These are phyloP conservation scores for Grosmannia serpens DNA, from an alignment of 2,329 filamentous ascomycete genomes.

Conservation along the genomic window DNA sequence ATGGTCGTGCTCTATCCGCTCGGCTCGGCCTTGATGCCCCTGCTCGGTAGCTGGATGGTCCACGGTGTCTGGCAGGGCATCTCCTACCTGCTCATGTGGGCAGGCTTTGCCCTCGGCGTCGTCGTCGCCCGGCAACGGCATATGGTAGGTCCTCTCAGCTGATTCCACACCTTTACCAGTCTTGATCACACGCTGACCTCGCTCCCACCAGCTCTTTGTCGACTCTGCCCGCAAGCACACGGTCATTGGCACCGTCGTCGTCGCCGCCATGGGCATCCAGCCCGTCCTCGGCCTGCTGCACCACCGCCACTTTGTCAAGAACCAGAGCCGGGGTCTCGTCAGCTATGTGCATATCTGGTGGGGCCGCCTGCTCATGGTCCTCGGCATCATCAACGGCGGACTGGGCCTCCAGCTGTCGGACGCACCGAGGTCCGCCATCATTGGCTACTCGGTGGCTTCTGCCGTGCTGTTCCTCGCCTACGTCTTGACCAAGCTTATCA, in stretches of 20 bases:
- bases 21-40: conserved; percentile 48
- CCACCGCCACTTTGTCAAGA: conserved; percentile 39
- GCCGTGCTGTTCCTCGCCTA: conserved; percentile 37
- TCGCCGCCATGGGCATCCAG: conserved; percentile 43
- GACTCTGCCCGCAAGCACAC: conserved; percentile 34
- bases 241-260: conserved; percentile 42
- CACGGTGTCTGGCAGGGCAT: conserved; percentile 46
- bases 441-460: conserved; percentile 45
- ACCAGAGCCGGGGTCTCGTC: conserved; percentile 34
- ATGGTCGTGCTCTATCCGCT: conserved; percentile 49
- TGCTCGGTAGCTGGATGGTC: conserved; percentile 44
- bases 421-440: conserved; percentile 28
- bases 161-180: too few species aligned
- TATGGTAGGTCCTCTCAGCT: conserved; percentile 24
- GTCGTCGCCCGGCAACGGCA: conserved; percentile 28
- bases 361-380: conserved; percentile 43
- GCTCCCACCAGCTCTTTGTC: conserved; percentile 31
- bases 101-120: conserved; percentile 46
- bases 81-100: conserved; percentile 46
- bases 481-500: conserved; percentile 19
- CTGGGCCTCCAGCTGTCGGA: conserved; percentile 42
- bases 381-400: conserved; percentile 53
- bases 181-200: neutral
- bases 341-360: conserved; percentile 52
- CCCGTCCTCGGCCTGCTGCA: conserved; percentile 47